phyloP scores from a whole-genome alignment of 805 yeast genomes.

The Metschnikowia lochheadii region DNA sequence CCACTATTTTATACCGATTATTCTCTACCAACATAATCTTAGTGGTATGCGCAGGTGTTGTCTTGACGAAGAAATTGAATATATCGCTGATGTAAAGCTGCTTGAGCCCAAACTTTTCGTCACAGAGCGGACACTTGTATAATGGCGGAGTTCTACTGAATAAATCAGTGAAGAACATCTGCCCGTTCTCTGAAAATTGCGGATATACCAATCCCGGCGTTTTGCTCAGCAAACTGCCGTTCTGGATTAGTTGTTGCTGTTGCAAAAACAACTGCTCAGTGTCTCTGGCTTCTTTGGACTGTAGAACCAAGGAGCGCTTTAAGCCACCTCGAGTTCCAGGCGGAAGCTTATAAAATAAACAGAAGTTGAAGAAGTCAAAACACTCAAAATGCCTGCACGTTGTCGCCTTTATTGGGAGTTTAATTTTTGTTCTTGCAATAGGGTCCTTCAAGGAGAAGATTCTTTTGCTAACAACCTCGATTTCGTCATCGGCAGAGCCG shows the following conservation, averaged over 20 bases:
- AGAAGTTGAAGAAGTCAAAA: slow-evolving; percentile 41
- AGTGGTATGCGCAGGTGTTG: slow-evolving; percentile 32
- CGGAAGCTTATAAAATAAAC: slow-evolving; percentile 35
- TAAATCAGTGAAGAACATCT: slow-evolving; percentile 17
- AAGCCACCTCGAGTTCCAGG: slow-evolving; percentile 21
- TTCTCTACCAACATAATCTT: slow-evolving; percentile 34
- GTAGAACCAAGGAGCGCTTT: slow-evolving; percentile 25
- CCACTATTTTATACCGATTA: slow-evolving; percentile 31
- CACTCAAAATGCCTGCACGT: slow-evolving; percentile 41
- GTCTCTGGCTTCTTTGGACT: slow-evolving; percentile 21
- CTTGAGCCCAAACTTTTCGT: slow-evolving; percentile 28
- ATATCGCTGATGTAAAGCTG: slow-evolving; percentile 36
- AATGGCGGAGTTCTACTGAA: slow-evolving; percentile 21
- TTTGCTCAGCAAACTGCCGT: slow-evolving; percentile 9
- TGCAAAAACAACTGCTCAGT: slow-evolving; percentile 12
- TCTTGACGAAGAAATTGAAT: slow-evolving; percentile 39
- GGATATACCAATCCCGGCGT: slow-evolving; percentile 13
- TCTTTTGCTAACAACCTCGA: slow-evolving; percentile 33
- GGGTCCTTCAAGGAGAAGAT: slow-evolving; percentile 40
- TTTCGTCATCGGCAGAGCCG: slow-evolving; percentile 22
- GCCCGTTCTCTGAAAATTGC: slow-evolving; percentile 18
- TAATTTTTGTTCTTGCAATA: slow-evolving; percentile 34
- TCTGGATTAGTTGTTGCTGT: slow-evolving; percentile 14
- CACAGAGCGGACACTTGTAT: slow-evolving; percentile 42
- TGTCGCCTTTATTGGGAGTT: slow-evolving; percentile 37